These are phyloP conservation scores for Pythium phragmitis DNA, from an alignment of 352 stramenopile species.

Conservation along the genomic window DNA sequence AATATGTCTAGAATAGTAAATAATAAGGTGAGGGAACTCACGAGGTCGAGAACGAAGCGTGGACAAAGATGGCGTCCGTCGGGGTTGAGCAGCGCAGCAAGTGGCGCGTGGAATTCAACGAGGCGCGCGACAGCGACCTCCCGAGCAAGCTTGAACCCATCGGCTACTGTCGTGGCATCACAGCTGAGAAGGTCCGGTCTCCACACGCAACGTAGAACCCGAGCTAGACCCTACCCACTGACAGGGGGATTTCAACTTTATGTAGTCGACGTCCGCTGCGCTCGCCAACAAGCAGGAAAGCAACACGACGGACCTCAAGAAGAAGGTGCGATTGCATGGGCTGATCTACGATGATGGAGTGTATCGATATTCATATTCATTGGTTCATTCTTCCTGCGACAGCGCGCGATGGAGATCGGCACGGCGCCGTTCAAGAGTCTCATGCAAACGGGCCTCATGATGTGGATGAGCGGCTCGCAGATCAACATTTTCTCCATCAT, in stretches of 20 bases:
- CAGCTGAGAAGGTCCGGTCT: conserved; percentile 49
- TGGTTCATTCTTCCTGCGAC: neutral
- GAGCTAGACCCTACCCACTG: neutral
- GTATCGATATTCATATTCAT: neutral
- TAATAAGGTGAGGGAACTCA: conserved; percentile 12
- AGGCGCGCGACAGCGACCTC: conserved; percentile 71
- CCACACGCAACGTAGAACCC: neutral
- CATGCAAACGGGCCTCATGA: conserved; percentile 94
- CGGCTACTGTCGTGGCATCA: conserved; percentile 61
- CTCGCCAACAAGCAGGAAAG: conserved; percentile 54
- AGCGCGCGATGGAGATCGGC: conserved; percentile 91
- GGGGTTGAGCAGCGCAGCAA: conserved; percentile 41
- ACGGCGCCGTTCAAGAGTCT: conserved; percentile 91
- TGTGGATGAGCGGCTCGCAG: conserved; percentile 94
- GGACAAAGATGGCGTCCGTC: conserved; percentile 20
- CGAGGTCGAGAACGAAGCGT: neutral
- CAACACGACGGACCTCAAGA: conserved; percentile 85
- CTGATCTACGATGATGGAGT: neutral
- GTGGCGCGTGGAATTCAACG: conserved; percentile 77
- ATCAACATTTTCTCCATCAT: conserved; percentile 97
- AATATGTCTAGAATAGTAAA: conserved; percentile 8
- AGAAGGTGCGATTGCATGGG: conserved; percentile 52
- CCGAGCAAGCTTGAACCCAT: conserved; percentile 61
- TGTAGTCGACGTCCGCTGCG: conserved; percentile 47
- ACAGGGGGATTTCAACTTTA: neutral